Evolutionary conservation across 768 basidiomycete species (phyloP), one percentile per base, ranked within the genome.

Genomic region (Lactarius sp.): DNA sequence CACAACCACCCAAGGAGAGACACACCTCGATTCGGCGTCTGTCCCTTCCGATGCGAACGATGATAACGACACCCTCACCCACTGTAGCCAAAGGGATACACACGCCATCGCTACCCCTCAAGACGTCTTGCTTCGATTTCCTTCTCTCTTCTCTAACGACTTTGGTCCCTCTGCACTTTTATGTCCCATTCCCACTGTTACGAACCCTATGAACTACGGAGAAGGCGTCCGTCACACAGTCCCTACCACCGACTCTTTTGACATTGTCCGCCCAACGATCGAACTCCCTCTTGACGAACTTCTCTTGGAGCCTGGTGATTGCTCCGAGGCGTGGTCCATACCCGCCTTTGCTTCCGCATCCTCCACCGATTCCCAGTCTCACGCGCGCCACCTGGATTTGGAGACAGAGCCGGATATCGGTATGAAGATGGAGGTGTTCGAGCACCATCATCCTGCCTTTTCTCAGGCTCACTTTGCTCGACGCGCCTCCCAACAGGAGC

Each of bases 201-300:
- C 86, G 72, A 85, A 79, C 66, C 72, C 80, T 59, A 82, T 86
- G 82, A 88, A 84, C 70, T 92, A 92, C 73, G 90, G 88, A 59
- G 90, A 92, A 75, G 89, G 85, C 53, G 78, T 85, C 69, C 82
- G 76, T 70, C 71, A 67, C 64, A 64, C 77, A 62, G 75, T 77
- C 65, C 74, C 77, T 20, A 71, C 72, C 61, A 77, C 81, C 31
- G 81, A 84, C 60, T 75, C 79, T 41, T 82, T 90, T 70, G 81
- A 80, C 73, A 84, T 92, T 65, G 72, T 75, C 27, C 84, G 90
- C 10, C 92, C 90, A 0, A 92, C 92, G 50, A 92, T 92, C 70
- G 90, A 93, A 71, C 83, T 92, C 33, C 86, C 88, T 6, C 81
- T 93, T 16, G 90, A 94, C 67, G 90, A 94, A 65, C 79, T 93